Evolutionary conservation across 2,329 filamentous ascomycete genomes (phyloP).

Genomic region (Sphaerostilbella broomeana): DNA sequence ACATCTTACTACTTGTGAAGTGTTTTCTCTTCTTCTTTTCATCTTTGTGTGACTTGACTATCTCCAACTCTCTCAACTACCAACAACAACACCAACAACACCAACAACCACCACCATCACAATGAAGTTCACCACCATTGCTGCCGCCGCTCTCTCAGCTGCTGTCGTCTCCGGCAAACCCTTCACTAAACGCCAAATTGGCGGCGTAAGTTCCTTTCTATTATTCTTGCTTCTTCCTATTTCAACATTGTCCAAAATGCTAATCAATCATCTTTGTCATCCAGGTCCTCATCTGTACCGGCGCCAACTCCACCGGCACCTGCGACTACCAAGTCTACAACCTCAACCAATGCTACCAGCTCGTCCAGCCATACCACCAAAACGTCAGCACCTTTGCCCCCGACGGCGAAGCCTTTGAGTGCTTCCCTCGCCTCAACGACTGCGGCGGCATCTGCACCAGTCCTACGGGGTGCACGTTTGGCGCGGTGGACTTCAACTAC

Average conservation of each 20-base stretch:
- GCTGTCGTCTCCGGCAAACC: constrained; percentile 23
- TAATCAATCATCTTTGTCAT: neutral
- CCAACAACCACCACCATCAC: too few relatives aligned
- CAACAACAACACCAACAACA: too few relatives aligned
- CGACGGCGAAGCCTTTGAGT: constrained; percentile 42
- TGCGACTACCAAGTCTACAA: constrained; percentile 40
- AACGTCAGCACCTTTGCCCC: constrained; percentile 45
- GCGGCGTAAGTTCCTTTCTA: constrained; percentile 36
- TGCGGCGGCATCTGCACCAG: constrained; percentile 43
- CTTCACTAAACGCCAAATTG: constrained; percentile 36
- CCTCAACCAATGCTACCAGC: constrained; percentile 40
- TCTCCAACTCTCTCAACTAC: too few relatives aligned
- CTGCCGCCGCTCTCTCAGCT: constrained; percentile 18
- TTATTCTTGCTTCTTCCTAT: neutral
- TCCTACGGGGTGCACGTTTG: constrained; percentile 47
- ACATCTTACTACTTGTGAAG: too few relatives aligned
- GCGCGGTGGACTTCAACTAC: constrained; percentile 39
- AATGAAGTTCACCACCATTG: constrained; percentile 26
- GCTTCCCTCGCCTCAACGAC: constrained; percentile 36
- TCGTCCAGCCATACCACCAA: constrained; percentile 32
- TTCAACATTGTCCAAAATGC: neutral
- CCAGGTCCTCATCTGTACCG: constrained; percentile 45
- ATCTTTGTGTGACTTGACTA: too few relatives aligned
- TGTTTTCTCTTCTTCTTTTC: too few relatives aligned
- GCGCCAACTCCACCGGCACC: constrained; percentile 41